phyloP scores from a whole-genome alignment of 1,284 basidiomycete genomes.

The Mycena sp. region DNA sequence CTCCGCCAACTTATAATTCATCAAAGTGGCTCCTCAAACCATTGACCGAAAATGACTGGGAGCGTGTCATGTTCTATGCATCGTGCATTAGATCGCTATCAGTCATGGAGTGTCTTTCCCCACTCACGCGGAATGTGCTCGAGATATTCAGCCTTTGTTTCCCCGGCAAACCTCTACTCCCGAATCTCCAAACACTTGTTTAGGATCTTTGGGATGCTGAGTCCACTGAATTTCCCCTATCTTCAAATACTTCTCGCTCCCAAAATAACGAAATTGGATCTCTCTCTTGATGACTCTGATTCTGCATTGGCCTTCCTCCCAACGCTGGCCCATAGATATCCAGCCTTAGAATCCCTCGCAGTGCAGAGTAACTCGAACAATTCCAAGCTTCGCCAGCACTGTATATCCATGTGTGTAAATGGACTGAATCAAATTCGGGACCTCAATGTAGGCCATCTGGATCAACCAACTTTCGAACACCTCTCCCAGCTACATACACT shows the following conservation, averaged over 20 bases:
- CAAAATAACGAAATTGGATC: not conserved
- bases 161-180: not conserved
- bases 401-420: not conserved
- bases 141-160: not conserved
- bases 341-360: too few relatives aligned
- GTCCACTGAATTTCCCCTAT: not conserved
- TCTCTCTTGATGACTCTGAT: not conserved
- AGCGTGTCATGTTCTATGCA: too few relatives aligned
- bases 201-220: not conserved
- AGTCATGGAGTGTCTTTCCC: too few relatives aligned
- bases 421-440: not conserved
- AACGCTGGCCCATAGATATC: not conserved
- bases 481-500: not conserved
- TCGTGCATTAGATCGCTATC: too few relatives aligned
- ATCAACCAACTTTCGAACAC: not conserved
- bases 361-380: too few relatives aligned
- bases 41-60: too few relatives aligned
- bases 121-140: too few relatives aligned
- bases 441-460: not conserved
- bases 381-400: not conserved
- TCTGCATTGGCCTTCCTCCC: not conserved
- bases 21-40: too few relatives aligned
- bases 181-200: not conserved
- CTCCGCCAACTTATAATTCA: too few relatives aligned
- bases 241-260: not conserved